These are phyloP conservation scores for Solanum appendiculatum DNA, from an alignment of 257 asterid species.

Conservation along the genomic window DNA sequence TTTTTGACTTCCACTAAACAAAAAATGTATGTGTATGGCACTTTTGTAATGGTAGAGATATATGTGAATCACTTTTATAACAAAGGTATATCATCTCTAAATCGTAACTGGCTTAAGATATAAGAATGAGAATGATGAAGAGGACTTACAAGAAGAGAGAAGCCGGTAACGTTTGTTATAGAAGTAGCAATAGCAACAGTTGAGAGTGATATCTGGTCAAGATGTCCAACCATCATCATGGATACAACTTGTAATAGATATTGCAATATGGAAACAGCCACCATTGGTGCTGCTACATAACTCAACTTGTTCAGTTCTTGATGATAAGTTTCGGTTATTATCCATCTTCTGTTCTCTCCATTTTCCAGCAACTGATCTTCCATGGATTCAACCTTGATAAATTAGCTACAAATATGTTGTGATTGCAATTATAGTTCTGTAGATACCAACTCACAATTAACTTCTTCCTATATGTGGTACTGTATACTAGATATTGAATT, in stretches of 20 bases:
- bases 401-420: background rate
- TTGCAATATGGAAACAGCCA: conserved; percentile 29
- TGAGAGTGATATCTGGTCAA: conserved; percentile 28
- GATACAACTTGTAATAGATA: conserved; percentile 33
- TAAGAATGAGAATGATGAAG: background rate
- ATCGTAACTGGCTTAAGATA: too few relatives aligned
- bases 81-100: too few relatives aligned
- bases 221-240: conserved; percentile 41
- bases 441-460: background rate
- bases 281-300: conserved; percentile 43
- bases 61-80: too few relatives aligned
- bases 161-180: conserved; percentile 28
- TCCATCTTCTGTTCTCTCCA: background rate
- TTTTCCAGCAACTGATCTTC: conserved; percentile 1
- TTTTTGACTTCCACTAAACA: too few relatives aligned
- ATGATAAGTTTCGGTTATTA: background rate
- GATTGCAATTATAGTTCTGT: background rate
- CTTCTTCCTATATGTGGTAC: too few relatives aligned
- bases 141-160: conserved; percentile 25
- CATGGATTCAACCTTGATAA: background rate
- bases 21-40: too few relatives aligned
- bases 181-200: conserved; percentile 38
- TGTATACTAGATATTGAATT: too few relatives aligned
- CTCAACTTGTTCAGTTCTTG: conserved; percentile 30
- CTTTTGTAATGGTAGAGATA: too few relatives aligned